Evolutionary conservation across 129 eudicot species (phyloP), one percentile per base, ranked within the genome.

Genomic region (Chrysanthemum lavandulifolium): DNA sequence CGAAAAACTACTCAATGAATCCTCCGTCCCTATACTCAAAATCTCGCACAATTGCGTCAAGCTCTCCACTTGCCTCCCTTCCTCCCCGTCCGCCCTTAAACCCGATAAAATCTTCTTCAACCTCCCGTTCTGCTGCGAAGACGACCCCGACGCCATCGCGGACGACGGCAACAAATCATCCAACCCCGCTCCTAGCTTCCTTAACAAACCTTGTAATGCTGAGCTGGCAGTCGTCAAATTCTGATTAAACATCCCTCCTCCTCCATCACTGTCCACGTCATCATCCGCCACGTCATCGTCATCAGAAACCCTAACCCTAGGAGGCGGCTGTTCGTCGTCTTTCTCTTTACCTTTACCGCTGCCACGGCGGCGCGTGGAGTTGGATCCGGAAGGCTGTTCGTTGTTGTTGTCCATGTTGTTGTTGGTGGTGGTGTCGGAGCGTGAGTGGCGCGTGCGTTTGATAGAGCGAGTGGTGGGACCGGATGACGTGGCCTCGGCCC

Each of bases 401-500:
- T 68, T 75, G 59, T 82, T 78, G 76, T 65, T 62, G 21, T 87
- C 89, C 95, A 90, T 68, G 48, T 75, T 65, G 9, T 13, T 13
- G 53, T 80, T 60, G 31, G 13, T 21, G 29, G 1, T 10, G 33
- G 9, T n/a, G 65, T 6, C 10, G 47, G 47, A 6, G 47, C 10
- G 47, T 40, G 95, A 80, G 25, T 79, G 82, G 67, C 99, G 97
- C 65, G 97, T 64, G 77, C 97, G 97, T 74, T 94, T 94, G 71
- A 47, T 61, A 14, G 97, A 74, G 68, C 98, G 97, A 67, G 97
- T 90, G 55, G 93, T 75, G 15, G 96, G 96, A 63, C 92, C 96
- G 59, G 87, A 85, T 82, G 97, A 90, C 92, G 97, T 86, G 80
- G 97, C 94, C 96, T 90, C 97, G 86, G 97, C 97, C 96, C 97